Evolutionary conservation across 2,329 filamentous ascomycete genomes (phyloP).

Genomic region (Paecilomyces formosus): DNA sequence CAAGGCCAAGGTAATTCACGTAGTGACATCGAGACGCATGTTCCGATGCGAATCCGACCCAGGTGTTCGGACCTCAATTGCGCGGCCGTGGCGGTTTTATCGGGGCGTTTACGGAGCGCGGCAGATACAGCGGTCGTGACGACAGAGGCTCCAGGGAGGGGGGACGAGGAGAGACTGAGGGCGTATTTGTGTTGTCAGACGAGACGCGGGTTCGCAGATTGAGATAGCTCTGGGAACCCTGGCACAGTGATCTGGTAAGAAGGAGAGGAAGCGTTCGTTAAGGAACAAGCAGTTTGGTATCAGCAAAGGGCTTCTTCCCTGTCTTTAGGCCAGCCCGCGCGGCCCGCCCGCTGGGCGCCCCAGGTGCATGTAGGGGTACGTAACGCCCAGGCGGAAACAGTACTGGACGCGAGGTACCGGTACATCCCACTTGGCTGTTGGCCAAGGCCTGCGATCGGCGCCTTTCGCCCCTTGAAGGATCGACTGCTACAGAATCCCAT

Average conservation of each 20-base stretch:
- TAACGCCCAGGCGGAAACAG: not conserved
- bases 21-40: constrained; percentile 5
- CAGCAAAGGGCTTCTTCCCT: not conserved
- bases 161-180: not conserved
- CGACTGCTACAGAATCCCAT: not conserved
- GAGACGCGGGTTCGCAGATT: not conserved
- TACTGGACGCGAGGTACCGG: not conserved
- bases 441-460: not conserved
- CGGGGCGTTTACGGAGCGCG: not conserved
- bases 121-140: not conserved
- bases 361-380: not conserved
- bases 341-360: not conserved
- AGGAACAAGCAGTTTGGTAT: not conserved
- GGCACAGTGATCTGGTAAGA: not conserved
- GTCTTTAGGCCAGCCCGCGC: not conserved
- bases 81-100: not conserved
- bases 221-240: not conserved
- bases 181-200: not conserved
- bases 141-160: not conserved
- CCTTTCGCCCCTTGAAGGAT: not conserved
- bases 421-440: not conserved
- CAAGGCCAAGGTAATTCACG: constrained; percentile 9
- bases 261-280: not conserved
- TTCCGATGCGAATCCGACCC: constrained; percentile 1
- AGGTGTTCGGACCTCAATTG: not conserved